phyloP scores from a whole-genome alignment of 768 basidiomycete genomes.

The Lactifluus subvellereus region DNA sequence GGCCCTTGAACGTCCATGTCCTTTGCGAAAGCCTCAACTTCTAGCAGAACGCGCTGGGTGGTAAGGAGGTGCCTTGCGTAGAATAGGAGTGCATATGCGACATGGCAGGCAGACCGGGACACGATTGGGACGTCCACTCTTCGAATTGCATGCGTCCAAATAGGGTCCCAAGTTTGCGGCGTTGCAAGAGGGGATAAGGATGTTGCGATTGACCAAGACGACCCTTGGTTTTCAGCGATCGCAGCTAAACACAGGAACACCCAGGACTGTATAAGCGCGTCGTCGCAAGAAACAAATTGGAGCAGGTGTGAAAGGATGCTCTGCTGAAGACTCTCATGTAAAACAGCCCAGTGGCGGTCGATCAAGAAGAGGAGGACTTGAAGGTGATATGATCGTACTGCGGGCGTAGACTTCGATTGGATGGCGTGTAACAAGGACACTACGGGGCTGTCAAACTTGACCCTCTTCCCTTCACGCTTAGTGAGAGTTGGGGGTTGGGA shows the following conservation, averaged over 20 bases:
- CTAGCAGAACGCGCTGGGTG: conserved; percentile 52
- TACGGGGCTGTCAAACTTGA: conserved; percentile 55
- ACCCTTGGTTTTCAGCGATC: conserved; percentile 39
- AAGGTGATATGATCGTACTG: conserved; percentile 46
- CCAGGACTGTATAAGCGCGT: conserved; percentile 73
- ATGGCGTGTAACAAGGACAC: conserved; percentile 48
- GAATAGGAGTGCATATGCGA: conserved; percentile 50
- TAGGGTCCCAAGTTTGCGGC: conserved; percentile 51
- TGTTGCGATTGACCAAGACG: conserved; percentile 13
- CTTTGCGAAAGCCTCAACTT: conserved; percentile 73
- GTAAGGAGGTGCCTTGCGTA: conserved; percentile 42
- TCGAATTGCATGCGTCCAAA: conserved; percentile 81
- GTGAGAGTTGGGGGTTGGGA: conserved; percentile 33
- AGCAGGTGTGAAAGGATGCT: conserved; percentile 52
- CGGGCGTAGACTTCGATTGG: conserved; percentile 31
- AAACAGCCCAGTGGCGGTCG: conserved; percentile 62
- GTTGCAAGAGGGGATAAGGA: conserved; percentile 5
- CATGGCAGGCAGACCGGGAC: conserved; percentile 76
- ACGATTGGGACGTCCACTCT: conserved; percentile 60
- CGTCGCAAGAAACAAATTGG: conserved; percentile 58
- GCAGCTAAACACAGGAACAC: conserved; percentile 74
- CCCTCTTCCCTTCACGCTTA: conserved; percentile 43
- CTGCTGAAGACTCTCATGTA: conserved; percentile 55
- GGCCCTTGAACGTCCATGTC: conserved; percentile 92
- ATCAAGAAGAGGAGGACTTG: conserved; percentile 84